Evolutionary conservation across 2,329 filamentous ascomycete genomes (phyloP), one percentile per base, ranked within the genome.

Genomic region (Aspergillus sp.): DNA sequence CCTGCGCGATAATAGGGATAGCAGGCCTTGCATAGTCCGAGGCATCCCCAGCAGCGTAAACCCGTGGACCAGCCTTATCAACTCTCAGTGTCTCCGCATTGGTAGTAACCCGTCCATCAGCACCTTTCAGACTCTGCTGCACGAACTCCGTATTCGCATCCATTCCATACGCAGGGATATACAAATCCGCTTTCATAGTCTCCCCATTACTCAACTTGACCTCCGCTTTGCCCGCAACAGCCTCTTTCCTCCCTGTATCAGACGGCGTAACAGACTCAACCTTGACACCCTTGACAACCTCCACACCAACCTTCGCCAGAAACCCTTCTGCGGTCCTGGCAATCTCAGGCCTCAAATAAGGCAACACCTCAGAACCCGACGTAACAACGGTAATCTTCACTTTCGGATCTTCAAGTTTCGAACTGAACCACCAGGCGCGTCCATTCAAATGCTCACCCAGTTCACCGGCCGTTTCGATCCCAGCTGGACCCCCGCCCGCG

Each of bases 361-460:
- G 78, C 0, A 83, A 71, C 30, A 83, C 70, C 24, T 73, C 64
- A 2, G 69, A 34, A 0, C 61, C 68, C 2, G 72, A 67, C 1
- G 76, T 80, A 20, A 83, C 68, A 2, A 83, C 58, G 0, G 77
- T 83, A 37, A 83, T 81, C 0, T 62, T 34, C 1, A 79, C 75
- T 15, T 75, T 77, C 2, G 77, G 61, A 2, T 56, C 47, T 5
- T 49, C 30, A 1, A 51, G n/a, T n/a, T 56, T 62, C 19, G 37
- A 42, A 42, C 51, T 66, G 58, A 80, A 74, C 68, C 68, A 74
- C 4, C 78, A 73, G 0, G 76, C 66, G 2, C 70, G 71, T 1
- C 81, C 79, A 57, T 84, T 84, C 15, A 84, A 71, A 61, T 77
- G 73, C 60, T 83, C 79, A 27, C 80, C 83, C 0, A 83, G 68